phyloP scores from a whole-genome alignment of 2,329 filamentous ascomycete genomes.

The Ophiostoma angusticollis region DNA sequence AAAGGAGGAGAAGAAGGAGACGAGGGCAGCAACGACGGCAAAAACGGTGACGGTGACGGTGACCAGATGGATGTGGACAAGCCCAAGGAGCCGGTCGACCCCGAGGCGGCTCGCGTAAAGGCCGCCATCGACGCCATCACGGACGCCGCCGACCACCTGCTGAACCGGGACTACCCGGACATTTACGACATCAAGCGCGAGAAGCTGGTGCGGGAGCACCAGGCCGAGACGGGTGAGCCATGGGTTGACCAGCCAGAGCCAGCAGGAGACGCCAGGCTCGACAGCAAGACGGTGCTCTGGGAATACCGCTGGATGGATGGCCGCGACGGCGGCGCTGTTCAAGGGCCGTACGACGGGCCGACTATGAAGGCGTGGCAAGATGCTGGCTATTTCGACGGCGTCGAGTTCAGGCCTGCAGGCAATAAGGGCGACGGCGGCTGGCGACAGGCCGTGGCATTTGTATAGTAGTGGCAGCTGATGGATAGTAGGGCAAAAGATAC shows the following conservation, averaged over 20 bases:
- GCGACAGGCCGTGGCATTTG: slow-evolving; percentile 30
- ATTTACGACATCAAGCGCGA: slow-evolving; percentile 87
- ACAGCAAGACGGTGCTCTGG: slow-evolving; percentile 53
- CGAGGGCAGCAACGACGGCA: slow-evolving; percentile 17
- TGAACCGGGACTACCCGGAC: slow-evolving; percentile 73
- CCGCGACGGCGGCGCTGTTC: slow-evolving; percentile 60
- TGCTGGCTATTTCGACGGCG: slow-evolving; percentile 86
- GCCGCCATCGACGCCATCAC: slow-evolving; percentile 72
- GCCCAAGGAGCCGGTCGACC: slow-evolving; percentile 46
- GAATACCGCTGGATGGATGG: slow-evolving; percentile 90
- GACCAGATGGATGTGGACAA: slow-evolving; percentile 66
- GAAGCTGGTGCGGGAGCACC: slow-evolving; percentile 68
- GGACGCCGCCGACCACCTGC: slow-evolving; percentile 74
- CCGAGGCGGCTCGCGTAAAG: slow-evolving; percentile 56
- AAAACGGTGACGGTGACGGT: slow-evolving; percentile 29
- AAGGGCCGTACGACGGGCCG: slow-evolving; percentile 74
- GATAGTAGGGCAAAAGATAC: neutral
- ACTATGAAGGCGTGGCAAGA: slow-evolving; percentile 89
- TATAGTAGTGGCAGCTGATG: slow-evolving; percentile 1
- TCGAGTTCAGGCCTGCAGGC: slow-evolving; percentile 58
- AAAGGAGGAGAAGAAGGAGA: slow-evolving; percentile 49
- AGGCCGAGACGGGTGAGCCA: slow-evolving; percentile 71
- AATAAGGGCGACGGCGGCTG: slow-evolving; percentile 43
- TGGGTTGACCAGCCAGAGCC: slow-evolving; percentile 45
- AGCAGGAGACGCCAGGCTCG: slow-evolving; percentile 16